A percentile compares a stretch with the other conserved stretches of the same genome.
phyloP scores from a whole-genome alignment of 108 stramenopile genomes.

The Fragilaria radians region DNA sequence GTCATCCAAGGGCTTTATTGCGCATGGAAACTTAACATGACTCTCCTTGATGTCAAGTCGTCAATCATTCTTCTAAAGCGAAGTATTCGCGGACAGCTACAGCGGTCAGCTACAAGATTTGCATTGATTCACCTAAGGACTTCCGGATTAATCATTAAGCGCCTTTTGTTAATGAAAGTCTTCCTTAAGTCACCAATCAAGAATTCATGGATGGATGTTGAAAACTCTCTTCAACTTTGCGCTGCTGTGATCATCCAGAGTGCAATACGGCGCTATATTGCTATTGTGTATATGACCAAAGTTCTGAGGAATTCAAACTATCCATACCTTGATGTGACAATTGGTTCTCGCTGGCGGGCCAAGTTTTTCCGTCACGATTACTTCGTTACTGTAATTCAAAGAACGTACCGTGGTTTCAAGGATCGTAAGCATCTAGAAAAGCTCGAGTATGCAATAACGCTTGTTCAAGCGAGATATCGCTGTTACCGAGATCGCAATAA shows the following conservation, averaged over 20 bases:
- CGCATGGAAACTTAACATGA: slow-evolving; percentile 15
- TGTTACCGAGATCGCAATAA: no score
- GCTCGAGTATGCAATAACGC: neutral
- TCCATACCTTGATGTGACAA: neutral
- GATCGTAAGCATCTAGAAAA: neutral
- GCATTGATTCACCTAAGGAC: slow-evolving; percentile 19
- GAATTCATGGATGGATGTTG: neutral
- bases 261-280: neutral
- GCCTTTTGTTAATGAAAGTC: neutral
- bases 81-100: slow-evolving; percentile 22
- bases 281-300: no score
- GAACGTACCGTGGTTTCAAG: neutral
- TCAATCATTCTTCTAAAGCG: slow-evolving; percentile 19
- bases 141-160: slow-evolving; percentile 1
- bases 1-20: slow-evolving; percentile 15
- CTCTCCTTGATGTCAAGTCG: slow-evolving; percentile 14
- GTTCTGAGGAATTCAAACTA: neutral
- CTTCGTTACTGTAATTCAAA: neutral
- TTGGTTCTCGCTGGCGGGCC: neutral
- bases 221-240: neutral
- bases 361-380: neutral
- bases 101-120: slow-evolving; percentile 14
- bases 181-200: neutral
- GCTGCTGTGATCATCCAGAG: neutral
- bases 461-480: neutral